Percentiles rank a stretch among this genome's conserved stretches.
These are phyloP conservation scores for Hypericum perforatum DNA, from an alignment of 345 rosid genomes.

Conservation along the genomic window DNA sequence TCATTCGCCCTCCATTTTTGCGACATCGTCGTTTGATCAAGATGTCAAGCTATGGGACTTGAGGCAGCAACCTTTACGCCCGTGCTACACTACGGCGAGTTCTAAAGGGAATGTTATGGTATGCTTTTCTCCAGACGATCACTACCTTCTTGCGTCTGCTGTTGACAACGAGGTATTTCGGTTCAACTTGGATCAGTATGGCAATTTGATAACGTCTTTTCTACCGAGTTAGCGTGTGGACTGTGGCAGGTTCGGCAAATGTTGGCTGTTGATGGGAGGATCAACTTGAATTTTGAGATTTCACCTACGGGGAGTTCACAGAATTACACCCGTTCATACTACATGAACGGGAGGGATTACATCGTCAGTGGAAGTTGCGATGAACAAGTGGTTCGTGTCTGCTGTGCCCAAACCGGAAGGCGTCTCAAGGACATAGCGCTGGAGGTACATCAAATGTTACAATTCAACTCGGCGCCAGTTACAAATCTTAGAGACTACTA, in stretches of 20 bases:
- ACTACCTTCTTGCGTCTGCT: conserved; percentile 86
- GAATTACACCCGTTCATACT: conserved; percentile 89
- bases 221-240: conserved; percentile 5
- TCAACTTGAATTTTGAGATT: conserved; percentile 63
- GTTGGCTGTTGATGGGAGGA: conserved; percentile 80
- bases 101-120: conserved; percentile 94
- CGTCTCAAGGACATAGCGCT: conserved; percentile 82
- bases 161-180: conserved; percentile 85
- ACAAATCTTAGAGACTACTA: neutral
- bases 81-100: conserved; percentile 76
- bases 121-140: conserved; percentile 98
- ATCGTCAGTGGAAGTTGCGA: conserved; percentile 88
- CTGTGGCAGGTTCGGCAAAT: conserved; percentile 71
- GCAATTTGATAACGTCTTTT: too few relatives aligned
- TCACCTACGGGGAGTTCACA: conserved; percentile 66
- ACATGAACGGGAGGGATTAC: conserved; percentile 90
- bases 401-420: conserved; percentile 97
- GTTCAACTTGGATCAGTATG: conserved; percentile 5
- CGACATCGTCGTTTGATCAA: conserved; percentile 91
- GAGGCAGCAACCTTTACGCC: conserved; percentile 63
- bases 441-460: conserved; percentile 47
- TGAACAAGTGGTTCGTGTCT: conserved; percentile 74
- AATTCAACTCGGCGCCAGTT: neutral
- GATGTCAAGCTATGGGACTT: conserved; percentile 93
- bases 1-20: conserved; percentile 76